A percentile compares a stretch with the other conserved stretches of the same genome.
phyloP scores from a whole-genome alignment of 1,284 basidiomycete species.

The Microbotryomycetes sp. region DNA sequence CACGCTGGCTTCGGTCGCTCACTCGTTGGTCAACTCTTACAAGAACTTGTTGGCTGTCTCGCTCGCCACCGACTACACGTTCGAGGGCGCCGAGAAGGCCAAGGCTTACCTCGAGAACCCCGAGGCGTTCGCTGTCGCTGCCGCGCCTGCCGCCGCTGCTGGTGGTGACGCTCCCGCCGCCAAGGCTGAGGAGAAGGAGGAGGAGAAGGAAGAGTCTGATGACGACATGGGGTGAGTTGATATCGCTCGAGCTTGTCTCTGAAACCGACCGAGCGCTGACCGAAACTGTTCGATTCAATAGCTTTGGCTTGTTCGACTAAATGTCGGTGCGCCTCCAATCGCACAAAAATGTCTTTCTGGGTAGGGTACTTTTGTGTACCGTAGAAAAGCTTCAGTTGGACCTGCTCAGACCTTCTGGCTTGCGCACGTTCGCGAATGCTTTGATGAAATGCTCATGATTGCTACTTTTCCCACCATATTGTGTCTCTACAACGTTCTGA shows the following conservation, averaged over 20 bases:
- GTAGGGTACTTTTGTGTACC: no score
- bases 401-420: no score
- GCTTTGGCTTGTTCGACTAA: conserved; percentile 38
- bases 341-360: no score
- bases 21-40: conserved; percentile 97
- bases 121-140: conserved; percentile 81
- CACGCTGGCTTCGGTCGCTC: conserved; percentile 84
- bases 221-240: conserved; percentile 53
- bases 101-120: conserved; percentile 97
- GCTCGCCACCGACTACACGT: conserved; percentile 87
- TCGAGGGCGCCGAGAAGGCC: conserved; percentile 87
- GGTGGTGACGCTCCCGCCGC: conserved; percentile 51
- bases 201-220: conserved; percentile 61
- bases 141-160: conserved; percentile 55
- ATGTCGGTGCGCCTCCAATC: no score
- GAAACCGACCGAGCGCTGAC: background rate
- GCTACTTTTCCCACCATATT: no score
- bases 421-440: no score
- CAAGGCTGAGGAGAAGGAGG: conserved; percentile 53
- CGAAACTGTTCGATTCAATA: background rate
- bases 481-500: no score
- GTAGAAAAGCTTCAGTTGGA: no score
- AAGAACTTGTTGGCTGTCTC: conserved; percentile 87
- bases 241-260: background rate
- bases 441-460: no score